Conservation (phyloP, 352 stramenopile species). For the Thalassiosira mediterranea region DNA sequence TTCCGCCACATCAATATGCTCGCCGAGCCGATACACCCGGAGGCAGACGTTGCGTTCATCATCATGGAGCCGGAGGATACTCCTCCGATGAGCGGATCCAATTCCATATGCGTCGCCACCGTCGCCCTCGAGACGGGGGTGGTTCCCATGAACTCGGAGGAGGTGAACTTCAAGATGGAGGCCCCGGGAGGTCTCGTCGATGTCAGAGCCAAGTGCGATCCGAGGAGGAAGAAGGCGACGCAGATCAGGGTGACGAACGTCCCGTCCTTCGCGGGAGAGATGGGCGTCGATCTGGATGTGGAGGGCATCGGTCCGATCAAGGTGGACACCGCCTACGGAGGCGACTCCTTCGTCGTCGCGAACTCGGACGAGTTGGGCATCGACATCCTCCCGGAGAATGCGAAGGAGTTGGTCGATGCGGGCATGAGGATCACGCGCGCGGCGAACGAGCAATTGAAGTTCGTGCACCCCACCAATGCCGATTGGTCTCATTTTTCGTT, state of each 20-base stretch:
- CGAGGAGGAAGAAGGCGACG: background rate
- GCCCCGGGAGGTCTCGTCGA: background rate
- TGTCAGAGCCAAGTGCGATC: conserved; percentile 3
- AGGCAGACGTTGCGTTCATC: conserved; percentile 1
- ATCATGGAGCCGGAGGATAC: conserved; percentile 8
- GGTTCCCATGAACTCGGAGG: background rate
- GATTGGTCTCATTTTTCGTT: conserved; percentile 5
- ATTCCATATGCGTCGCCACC: conserved; percentile 5
- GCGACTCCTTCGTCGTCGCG: conserved; percentile 3
- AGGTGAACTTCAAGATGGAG: conserved; percentile 2
- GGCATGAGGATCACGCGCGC: conserved; percentile 4
- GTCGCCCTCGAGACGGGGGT: conserved; percentile 1
- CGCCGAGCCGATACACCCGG: background rate
- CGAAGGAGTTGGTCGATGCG: conserved; percentile 2
- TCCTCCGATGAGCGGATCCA: background rate
- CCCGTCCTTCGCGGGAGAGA: conserved; percentile 3
- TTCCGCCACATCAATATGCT: conserved; percentile 7
- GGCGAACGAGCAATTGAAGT: conserved; percentile 11
- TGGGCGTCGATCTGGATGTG: conserved; percentile 1
- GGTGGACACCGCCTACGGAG: conserved; percentile 6
- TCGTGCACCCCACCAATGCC: conserved; percentile 3
- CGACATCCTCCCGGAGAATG: background rate
- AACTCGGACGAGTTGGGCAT: conserved; percentile 5
- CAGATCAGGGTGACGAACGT: conserved; percentile 1
- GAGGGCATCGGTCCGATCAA: background rate